Evolutionary conservation across 305 asterid genomes (phyloP).

Genomic region (Salvia sclarea): DNA sequence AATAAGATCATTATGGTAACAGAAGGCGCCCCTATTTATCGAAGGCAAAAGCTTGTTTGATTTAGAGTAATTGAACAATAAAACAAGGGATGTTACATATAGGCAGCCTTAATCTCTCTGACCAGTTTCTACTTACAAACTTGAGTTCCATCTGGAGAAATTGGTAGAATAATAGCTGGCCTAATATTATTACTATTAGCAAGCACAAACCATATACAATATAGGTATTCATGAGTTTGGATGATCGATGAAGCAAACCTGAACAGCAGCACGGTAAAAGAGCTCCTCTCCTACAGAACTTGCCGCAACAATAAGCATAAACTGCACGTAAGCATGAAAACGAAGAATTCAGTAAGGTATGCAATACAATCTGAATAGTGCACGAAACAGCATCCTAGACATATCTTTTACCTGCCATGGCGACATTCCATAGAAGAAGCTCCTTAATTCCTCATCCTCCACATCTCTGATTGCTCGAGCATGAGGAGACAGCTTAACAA

Average conservation of each 20-base stretch:
- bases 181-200: background rate
- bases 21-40: background rate
- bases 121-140: too few species aligned
- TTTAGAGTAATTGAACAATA: too few species aligned
- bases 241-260: constrained; percentile 47
- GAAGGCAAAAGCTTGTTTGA: too few species aligned
- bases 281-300: constrained; percentile 99
- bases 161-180: background rate
- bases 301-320: constrained; percentile 90
- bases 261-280: constrained; percentile 93
- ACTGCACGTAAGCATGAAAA: constrained; percentile 52
- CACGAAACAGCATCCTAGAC: background rate
- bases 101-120: too few species aligned
- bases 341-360: background rate
- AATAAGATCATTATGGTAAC: background rate
- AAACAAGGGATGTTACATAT: too few species aligned
- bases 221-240: constrained; percentile 6
- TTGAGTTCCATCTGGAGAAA: background rate
- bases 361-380: background rate
- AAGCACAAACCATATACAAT: background rate
- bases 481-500: constrained; percentile 90
- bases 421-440: constrained; percentile 92
- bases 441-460: constrained; percentile 89
- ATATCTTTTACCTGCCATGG: constrained; percentile 80
- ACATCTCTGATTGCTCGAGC: constrained; percentile 98